Evolutionary conservation across 1,139 yeast species (phyloP).

Genomic region (Diutina scorzettiae): DNA sequence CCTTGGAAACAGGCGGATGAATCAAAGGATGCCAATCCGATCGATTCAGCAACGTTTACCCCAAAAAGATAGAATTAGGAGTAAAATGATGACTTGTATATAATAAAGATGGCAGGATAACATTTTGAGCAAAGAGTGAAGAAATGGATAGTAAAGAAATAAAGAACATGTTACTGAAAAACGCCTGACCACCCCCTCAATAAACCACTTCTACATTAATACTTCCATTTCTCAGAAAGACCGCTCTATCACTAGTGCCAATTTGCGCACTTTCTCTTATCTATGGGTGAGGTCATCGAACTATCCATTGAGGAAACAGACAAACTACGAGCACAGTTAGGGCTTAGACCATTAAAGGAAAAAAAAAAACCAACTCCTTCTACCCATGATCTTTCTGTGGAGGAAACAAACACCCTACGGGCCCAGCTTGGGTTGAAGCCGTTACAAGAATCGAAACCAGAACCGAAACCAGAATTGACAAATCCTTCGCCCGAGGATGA

Average conservation of each 20-base stretch:
- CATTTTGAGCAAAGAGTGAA: too few relatives aligned
- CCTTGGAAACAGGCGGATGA: conserved; percentile 6
- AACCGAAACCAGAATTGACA: conserved; percentile 8
- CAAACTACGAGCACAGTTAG: conserved; percentile 33
- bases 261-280: too few relatives aligned
- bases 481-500: background rate
- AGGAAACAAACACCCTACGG: conserved; percentile 8
- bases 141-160: too few relatives aligned
- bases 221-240: too few relatives aligned
- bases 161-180: too few relatives aligned
- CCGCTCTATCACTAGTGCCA: too few relatives aligned
- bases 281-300: conserved; percentile 10
- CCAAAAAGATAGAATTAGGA: background rate
- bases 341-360: conserved; percentile 32
- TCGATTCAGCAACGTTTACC: background rate
- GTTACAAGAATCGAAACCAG: conserved; percentile 9
- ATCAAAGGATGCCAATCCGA: background rate
- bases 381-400: conserved; percentile 6
- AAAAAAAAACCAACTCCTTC: background rate
- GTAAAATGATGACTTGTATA: too few relatives aligned
- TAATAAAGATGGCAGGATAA: too few relatives aligned
- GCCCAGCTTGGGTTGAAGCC: conserved; percentile 11
- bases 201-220: too few relatives aligned
- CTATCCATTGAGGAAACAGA: conserved; percentile 44
- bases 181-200: too few relatives aligned